Evolutionary conservation across 2,329 filamentous ascomycete genomes (phyloP).

Genomic region (Botryosphaeria dothidea): DNA sequence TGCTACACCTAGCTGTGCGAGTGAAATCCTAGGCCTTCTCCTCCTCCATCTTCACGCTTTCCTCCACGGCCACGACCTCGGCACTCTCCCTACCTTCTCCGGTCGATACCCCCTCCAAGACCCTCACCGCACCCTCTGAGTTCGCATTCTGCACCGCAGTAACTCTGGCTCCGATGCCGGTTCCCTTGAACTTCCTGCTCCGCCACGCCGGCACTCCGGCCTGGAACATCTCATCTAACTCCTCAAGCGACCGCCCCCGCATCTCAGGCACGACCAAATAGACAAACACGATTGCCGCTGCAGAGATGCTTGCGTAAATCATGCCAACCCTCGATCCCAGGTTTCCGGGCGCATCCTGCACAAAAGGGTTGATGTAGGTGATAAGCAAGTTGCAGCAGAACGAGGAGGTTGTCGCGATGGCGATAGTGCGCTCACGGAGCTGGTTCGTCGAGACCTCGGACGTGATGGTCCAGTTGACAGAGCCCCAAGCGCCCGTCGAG

Average conservation of each 20-base stretch:
- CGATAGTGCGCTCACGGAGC: not conserved
- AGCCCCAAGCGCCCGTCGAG: slow-evolving; percentile 11
- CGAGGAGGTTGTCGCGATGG: not conserved
- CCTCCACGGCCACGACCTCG: not conserved
- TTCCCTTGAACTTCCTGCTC: not conserved
- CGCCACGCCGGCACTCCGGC: slow-evolving; percentile 24
- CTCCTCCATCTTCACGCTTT: not conserved
- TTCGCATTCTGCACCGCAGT: not conserved
- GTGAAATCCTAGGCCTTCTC: not conserved
- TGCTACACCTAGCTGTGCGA: not conserved
- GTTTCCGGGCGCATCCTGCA: slow-evolving; percentile 24
- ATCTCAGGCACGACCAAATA: slow-evolving; percentile 61
- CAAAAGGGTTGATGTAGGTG: slow-evolving; percentile 7
- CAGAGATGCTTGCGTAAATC: slow-evolving; percentile 23
- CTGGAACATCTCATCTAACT: slow-evolving; percentile 33
- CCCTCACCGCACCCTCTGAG: not conserved
- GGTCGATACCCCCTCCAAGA: not conserved
- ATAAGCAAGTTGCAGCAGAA: slow-evolving; percentile 1
- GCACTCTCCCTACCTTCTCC: not conserved
- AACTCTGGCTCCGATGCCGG: not conserved
- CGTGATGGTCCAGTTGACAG: slow-evolving; percentile 6
- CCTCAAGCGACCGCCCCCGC: slow-evolving; percentile 29
- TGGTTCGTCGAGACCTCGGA: not conserved
- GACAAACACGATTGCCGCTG: slow-evolving; percentile 43
- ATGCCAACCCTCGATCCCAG: slow-evolving; percentile 31